These are phyloP conservation scores for Podila verticillata DNA, from an alignment of 192 early-diverging fungal species.

Conservation along the genomic window DNA sequence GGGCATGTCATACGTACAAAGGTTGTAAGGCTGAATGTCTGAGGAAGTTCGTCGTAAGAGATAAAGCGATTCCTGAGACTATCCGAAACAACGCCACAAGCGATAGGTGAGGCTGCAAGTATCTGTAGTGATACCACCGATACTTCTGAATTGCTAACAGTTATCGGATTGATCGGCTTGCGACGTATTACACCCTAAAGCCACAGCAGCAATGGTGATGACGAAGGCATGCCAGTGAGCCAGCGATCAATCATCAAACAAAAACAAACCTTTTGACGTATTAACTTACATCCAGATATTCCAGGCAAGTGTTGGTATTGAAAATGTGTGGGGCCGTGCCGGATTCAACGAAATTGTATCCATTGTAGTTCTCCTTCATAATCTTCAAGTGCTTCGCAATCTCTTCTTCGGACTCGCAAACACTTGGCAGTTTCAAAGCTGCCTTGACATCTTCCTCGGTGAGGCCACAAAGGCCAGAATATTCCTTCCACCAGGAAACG, in stretches of 20 bases:
- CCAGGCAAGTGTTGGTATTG: constrained; percentile 44
- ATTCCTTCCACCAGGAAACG: constrained; percentile 20
- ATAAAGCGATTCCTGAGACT: constrained; percentile 9
- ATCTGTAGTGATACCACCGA: constrained; percentile 31
- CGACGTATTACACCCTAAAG: constrained; percentile 16
- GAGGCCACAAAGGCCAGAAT: constrained; percentile 37
- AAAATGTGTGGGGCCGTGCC: constrained; percentile 22
- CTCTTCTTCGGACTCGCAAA: constrained; percentile 5
- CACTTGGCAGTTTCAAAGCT: constrained; percentile 22
- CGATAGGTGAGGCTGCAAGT: constrained; percentile 40
- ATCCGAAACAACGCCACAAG: constrained; percentile 26
- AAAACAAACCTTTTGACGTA: constrained; percentile 9
- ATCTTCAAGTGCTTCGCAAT: constrained; percentile 25
- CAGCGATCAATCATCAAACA: constrained; percentile 3
- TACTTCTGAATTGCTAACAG: constrained; percentile 39
- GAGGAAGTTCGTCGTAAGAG: constrained; percentile 3
- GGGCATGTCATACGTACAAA: constrained; percentile 29
- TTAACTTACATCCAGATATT: constrained; percentile 41
- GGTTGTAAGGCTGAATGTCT: constrained; percentile 21
- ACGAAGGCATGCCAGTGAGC: constrained; percentile 12
- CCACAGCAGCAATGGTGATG: constrained; percentile 8
- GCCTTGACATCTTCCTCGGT: constrained; percentile 24
- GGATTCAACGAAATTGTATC: constrained; percentile 23
- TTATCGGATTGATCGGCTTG: constrained; percentile 10
- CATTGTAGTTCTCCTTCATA: constrained; percentile 30